Evolutionary conservation across 345 rosid species (phyloP).

Genomic region (Acer negundo): DNA sequence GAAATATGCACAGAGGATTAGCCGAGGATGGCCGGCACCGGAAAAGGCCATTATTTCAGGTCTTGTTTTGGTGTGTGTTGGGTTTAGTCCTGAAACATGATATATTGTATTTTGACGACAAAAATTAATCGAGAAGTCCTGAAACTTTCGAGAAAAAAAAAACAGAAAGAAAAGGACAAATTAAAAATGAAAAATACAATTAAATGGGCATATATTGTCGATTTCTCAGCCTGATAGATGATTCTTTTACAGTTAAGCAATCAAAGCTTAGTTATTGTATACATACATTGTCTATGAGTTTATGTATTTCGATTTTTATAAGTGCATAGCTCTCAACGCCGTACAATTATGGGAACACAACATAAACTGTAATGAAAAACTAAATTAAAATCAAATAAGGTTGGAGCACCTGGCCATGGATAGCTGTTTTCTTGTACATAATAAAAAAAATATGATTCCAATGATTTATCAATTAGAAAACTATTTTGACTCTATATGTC

Average conservation of each 20-base stretch:
- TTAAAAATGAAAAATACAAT: not conserved
- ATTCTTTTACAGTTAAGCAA: not conserved
- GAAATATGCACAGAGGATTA: conserved; percentile 10
- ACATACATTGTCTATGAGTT: not conserved
- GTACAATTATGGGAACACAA: conserved; percentile 5
- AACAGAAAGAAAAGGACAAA: conserved; percentile 2
- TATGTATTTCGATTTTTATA: not conserved
- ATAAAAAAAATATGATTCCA: no score
- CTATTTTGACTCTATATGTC: not conserved
- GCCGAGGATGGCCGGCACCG: not conserved
- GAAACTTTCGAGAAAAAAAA: conserved; percentile 3
- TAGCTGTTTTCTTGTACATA: no score
- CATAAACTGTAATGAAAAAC: no score
- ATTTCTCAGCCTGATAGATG: conserved; percentile 14
- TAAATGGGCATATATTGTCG: not conserved
- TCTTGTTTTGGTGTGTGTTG: not conserved
- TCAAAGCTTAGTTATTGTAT: no score
- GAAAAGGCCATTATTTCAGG: conserved; percentile 20
- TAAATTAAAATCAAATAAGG: no score
- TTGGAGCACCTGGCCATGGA: no score
- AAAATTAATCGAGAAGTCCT: not conserved
- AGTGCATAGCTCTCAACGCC: not conserved
- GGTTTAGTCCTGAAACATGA: not conserved
- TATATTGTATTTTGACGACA: not conserved
- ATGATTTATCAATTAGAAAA: not conserved